Conservation (phyloP, 345 rosid genomes). For the Dipteronia sinensis region DNA sequence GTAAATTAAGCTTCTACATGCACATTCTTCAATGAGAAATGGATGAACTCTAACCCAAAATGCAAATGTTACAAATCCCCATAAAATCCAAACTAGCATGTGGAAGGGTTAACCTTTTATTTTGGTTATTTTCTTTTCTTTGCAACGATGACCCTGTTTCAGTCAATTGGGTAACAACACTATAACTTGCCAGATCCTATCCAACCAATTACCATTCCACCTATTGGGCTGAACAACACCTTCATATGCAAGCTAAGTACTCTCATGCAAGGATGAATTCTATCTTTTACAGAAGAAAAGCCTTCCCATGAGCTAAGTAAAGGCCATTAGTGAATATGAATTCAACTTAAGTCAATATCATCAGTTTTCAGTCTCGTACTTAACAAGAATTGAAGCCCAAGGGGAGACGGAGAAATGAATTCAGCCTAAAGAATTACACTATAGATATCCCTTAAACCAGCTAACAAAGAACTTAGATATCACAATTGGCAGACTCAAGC, state of each 20-base stretch:
- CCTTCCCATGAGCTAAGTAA: background rate
- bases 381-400: background rate
- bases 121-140: background rate
- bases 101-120: background rate
- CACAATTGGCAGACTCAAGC: background rate
- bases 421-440: background rate
- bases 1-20: slow-evolving; percentile 14
- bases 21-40: background rate
- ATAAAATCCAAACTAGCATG: background rate
- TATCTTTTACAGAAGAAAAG: background rate
- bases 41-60: background rate
- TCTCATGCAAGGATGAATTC: background rate
- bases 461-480: background rate
- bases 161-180: background rate
- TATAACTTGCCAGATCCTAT: background rate
- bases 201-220: background rate
- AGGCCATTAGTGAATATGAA: background rate
- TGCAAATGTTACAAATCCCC: background rate
- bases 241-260: background rate
- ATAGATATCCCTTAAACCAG: background rate
- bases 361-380: background rate
- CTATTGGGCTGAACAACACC: background rate
- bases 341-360: background rate
- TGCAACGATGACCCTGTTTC: background rate
- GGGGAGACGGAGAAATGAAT: background rate